Base-by-base conservation (phyloP, 345 rosid species). In the Erucastrum elatum region DNA sequence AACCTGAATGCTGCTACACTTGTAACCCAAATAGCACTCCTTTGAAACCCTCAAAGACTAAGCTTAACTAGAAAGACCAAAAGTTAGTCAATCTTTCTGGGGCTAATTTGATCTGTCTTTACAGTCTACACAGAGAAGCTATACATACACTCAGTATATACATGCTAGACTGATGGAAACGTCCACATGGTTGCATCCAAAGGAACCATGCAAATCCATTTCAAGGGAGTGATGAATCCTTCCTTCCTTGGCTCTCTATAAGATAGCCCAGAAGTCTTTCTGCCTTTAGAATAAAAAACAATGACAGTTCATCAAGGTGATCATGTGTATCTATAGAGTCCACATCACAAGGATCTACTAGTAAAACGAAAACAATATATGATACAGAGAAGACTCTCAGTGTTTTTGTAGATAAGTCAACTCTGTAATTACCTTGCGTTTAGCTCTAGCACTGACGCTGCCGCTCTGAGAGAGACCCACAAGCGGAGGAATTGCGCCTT, bases 401-500 rank as follows among this genome's bases (percentile, higher is more conserved):
- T 16, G 46, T 17, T 10, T 10, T 8, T 9, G 8, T 8, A 51
- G 25, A 55, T 35, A 70, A 30, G 25, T 27, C 55, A 71, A 30
- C 26, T 46, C 0, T n/a, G n/a, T 17, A 70, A 3, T 69, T 44
- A 94, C 98, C 98, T 89, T 94, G 63, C 89, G 90, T 84, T 90
- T 94, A 12, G 98, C 93, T 59, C 87, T 84, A 72, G 85, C 72
- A n/a, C 87, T 87, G 63, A 85, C 79, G 39, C 87, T 85, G 30
- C 94, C 93, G 3, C 86, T 88, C 85, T 95, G 99, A 1, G 98
- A 95, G 29, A 91, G 90, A 0, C 94, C 97, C 16, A 88, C 99
- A 27, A 95, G 94, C 2, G 98, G 99, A 77, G 99, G 98, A 80
- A 95, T 95, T 21, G 94, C 99, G 3, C 99, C 99, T 90, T 95